Evolutionary conservation across 2,329 filamentous ascomycete genomes (phyloP).

Genomic region (Botrytis porri): DNA sequence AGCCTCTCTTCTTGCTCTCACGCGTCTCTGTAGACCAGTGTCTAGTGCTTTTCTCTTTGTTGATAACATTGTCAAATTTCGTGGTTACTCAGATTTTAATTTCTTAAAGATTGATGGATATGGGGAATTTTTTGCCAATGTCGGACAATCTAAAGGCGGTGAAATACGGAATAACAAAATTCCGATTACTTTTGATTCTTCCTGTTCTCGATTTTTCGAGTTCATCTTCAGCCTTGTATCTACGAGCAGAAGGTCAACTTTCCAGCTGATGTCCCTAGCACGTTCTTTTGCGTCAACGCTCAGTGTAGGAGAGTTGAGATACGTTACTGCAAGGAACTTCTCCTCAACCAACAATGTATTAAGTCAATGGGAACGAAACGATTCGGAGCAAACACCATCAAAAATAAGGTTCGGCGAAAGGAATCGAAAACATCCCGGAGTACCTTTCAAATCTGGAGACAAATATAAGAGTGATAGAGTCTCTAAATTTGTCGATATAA

Average conservation of each 20-base stretch:
- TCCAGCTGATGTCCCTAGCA: constrained; percentile 4
- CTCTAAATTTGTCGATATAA: neutral
- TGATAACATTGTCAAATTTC: constrained; percentile 29
- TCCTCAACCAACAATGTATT: neutral
- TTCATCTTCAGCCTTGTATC: constrained; percentile 8
- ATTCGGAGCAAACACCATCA: neutral
- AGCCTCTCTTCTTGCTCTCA: constrained; percentile 34
- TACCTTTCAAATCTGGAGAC: neutral
- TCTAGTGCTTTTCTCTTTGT: constrained; percentile 35
- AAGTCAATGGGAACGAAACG: neutral
- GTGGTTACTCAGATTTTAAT: neutral
- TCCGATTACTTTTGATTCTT: neutral
- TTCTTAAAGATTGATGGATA: neutral
- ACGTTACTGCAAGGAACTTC: neutral
- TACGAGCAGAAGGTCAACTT: neutral
- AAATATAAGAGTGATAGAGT: too few relatives aligned
- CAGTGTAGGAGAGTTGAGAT: neutral
- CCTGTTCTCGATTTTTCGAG: neutral
- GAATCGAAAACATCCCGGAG: neutral
- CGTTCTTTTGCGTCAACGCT: neutral
- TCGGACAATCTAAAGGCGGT: constrained; percentile 2
- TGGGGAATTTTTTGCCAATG: constrained; percentile 7
- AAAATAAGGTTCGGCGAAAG: neutral
- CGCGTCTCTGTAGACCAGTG: constrained; percentile 32
- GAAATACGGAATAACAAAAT: constrained; percentile 3